Conservation (phyloP, 495 filamentous ascomycete species). For the Parathielavia appendiculata region DNA sequence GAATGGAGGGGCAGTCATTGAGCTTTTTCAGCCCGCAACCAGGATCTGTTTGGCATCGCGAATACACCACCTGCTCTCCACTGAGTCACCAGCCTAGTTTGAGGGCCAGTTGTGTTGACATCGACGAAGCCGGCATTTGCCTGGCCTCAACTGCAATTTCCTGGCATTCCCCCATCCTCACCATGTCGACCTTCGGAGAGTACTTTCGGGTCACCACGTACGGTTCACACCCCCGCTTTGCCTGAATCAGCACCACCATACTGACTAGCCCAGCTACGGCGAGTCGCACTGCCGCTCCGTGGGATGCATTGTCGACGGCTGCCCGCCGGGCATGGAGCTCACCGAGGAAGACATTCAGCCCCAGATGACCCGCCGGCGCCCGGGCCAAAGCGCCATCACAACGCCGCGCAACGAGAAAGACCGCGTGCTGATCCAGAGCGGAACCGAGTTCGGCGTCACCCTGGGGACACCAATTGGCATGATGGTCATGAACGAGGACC, state of each 20-base stretch:
- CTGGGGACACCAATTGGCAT: constrained; percentile 89
- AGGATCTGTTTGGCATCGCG: not conserved
- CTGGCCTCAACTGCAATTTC: no score
- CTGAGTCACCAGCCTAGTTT: constrained; percentile 2
- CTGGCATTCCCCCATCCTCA: constrained; percentile 8
- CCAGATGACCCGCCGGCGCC: constrained; percentile 85
- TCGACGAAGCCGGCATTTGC: not conserved
- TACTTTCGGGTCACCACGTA: constrained; percentile 83
- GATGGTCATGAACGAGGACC: constrained; percentile 86
- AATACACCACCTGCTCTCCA: constrained; percentile 1
- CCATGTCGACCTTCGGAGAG: constrained; percentile 89
- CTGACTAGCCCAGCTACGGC: constrained; percentile 58
- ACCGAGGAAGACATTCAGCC: constrained; percentile 89
- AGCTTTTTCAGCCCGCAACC: constrained; percentile 16
- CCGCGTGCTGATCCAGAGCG: constrained; percentile 84
- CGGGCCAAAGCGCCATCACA: constrained; percentile 84
- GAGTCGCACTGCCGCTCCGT: constrained; percentile 91
- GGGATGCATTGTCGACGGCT: constrained; percentile 82
- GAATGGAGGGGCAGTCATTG: constrained; percentile 19
- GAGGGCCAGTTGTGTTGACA: not conserved
- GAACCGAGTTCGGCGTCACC: constrained; percentile 88
- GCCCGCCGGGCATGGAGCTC: constrained; percentile 83
- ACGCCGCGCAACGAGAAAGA: constrained; percentile 95
- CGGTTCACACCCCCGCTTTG: constrained; percentile 22
- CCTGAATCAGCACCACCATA: not conserved